These are phyloP conservation scores for Acorus gramineus DNA, from an alignment of 106 monocot species.

Conservation along the genomic window DNA sequence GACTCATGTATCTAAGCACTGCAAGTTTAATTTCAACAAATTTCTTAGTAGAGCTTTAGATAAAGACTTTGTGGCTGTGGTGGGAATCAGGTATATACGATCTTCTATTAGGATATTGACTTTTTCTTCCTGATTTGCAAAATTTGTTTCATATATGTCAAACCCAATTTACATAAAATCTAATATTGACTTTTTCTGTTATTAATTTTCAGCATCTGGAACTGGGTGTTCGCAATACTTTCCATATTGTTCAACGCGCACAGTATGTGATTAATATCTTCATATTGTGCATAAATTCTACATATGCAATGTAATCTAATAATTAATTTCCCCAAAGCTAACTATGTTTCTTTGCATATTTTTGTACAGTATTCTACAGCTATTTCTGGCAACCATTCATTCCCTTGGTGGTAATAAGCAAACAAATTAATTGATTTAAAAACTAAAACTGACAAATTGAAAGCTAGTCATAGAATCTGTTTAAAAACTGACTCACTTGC, in stretches of 20 bases:
- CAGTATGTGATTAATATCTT: background rate
- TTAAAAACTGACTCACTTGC: too few species aligned
- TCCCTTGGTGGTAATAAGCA: slow-evolving; percentile 20
- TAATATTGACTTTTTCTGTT: background rate
- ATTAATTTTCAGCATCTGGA: background rate
- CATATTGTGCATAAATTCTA: background rate
- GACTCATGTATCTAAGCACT: slow-evolving; percentile 6
- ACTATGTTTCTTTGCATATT: background rate
- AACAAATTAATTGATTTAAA: too few species aligned
- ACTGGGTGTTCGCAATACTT: background rate
- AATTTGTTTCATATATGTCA: too few species aligned
- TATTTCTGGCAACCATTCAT: slow-evolving; percentile 19
- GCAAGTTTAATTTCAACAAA: slow-evolving; percentile 14
- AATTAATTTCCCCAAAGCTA: too few species aligned
- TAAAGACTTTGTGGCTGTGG: slow-evolving; percentile 7
- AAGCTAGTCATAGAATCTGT: too few species aligned
- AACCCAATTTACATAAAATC: too few species aligned
- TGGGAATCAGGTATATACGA: slow-evolving; percentile 13
- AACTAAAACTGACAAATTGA: too few species aligned
- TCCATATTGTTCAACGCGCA: slow-evolving; percentile 3
- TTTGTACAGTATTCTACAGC: slow-evolving; percentile 11
- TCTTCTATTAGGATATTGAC: too few species aligned
- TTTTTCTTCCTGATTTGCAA: too few species aligned
- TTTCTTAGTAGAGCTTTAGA: slow-evolving; percentile 9
- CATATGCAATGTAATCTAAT: too few species aligned